Conservation (phyloP, 2,329 filamentous ascomycete genomes). For the Neofusicoccum ribis region DNA sequence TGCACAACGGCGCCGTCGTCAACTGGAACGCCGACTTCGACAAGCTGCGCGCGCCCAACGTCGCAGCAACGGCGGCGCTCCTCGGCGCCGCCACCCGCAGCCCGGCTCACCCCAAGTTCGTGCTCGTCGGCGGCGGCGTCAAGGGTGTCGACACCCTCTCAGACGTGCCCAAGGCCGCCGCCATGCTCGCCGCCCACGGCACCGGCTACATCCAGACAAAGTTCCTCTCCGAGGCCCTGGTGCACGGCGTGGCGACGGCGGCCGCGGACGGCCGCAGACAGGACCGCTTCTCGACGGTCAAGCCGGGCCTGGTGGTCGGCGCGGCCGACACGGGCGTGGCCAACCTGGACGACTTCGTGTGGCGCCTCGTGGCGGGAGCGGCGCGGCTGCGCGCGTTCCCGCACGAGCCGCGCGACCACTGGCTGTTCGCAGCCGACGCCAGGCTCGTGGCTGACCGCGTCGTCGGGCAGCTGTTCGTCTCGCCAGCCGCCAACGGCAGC, state of each 20-base stretch:
- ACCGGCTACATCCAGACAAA: not conserved
- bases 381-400: not conserved
- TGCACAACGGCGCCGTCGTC: not conserved
- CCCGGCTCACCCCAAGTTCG: not conserved
- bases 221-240: not conserved
- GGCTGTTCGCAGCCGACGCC: not conserved
- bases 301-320: not conserved
- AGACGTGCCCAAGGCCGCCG: not conserved
- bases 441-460: not conserved
- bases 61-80: not conserved
- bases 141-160: not conserved
- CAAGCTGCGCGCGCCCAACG: not conserved
- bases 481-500: no score
- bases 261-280: not conserved
- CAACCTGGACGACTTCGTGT: not conserved
- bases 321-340: not conserved
- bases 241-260: not conserved
- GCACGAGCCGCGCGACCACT: not conserved
- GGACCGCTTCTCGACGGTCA: not conserved
- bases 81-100: not conserved
- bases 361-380: not conserved
- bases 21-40: not conserved
- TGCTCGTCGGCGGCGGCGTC: not conserved
- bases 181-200: not conserved
- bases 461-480: not conserved